Conservation (phyloP, 306 rosid species). For the Inga oerstediana region DNA sequence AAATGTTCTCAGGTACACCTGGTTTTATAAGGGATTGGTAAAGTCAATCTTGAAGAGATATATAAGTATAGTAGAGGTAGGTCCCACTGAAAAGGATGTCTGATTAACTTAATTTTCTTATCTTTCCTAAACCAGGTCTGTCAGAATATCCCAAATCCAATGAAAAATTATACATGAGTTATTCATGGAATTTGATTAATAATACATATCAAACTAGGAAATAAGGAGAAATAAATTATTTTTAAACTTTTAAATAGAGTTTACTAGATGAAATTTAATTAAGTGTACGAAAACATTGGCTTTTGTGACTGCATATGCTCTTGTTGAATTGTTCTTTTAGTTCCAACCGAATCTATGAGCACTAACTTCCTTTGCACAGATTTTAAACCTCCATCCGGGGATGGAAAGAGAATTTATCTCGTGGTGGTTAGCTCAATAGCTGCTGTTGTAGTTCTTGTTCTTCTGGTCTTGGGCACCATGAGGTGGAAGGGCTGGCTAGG, state of each 20-base stretch:
- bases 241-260: not conserved
- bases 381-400: not conserved
- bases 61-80: not conserved
- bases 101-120: not conserved
- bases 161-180: not conserved
- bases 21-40: not conserved
- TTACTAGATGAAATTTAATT: not conserved
- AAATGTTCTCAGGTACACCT: not conserved
- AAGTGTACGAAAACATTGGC: not conserved
- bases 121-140: not conserved
- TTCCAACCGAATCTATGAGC: not conserved
- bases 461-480: not conserved
- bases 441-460: not conserved
- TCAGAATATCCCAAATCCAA: not conserved
- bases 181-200: not conserved
- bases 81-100: not conserved
- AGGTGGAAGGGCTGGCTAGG: slow-evolving; percentile 10
- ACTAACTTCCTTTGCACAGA: slow-evolving; percentile 1
- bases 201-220: not conserved
- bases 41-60: not conserved
- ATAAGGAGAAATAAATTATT: not conserved
- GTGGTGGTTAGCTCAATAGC: not conserved
- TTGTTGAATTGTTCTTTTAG: not conserved
- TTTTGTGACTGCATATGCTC: not conserved
- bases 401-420: not conserved